Evolutionary conservation across 177 flowering plant species (phyloP).

Genomic region (Vitis hybrid): DNA sequence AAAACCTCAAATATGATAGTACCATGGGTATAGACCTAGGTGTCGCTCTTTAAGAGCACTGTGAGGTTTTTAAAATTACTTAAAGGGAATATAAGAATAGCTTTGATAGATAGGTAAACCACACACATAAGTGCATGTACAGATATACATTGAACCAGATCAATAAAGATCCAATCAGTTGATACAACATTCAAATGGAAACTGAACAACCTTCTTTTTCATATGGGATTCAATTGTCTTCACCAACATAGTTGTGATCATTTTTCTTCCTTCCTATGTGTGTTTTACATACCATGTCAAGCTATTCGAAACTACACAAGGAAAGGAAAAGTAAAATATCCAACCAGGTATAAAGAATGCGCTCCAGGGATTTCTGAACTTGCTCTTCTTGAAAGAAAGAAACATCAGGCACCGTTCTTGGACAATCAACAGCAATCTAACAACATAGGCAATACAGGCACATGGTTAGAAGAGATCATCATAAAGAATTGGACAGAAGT

Average conservation of each 20-base stretch:
- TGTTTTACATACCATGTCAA: background rate
- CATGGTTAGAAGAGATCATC: slow-evolving; percentile 2
- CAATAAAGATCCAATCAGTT: background rate
- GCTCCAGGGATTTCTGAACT: slow-evolving; percentile 97
- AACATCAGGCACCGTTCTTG: slow-evolving; percentile 98
- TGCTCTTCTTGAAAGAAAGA: slow-evolving; percentile 84
- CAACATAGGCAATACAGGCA: slow-evolving; percentile 8
- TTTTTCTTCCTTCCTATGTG: background rate
- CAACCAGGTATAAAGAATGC: slow-evolving; percentile 93
- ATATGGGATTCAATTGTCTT: background rate
- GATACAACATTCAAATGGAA: background rate
- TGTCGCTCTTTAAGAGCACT: background rate
- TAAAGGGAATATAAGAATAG: too few species aligned
- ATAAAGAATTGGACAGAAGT: slow-evolving; percentile 1
- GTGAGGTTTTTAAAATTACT: too few species aligned
- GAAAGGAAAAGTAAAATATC: slow-evolving; percentile 2
- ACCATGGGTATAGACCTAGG: background rate
- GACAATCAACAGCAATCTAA: slow-evolving; percentile 97
- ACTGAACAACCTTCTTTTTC: background rate
- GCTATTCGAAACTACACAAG: background rate
- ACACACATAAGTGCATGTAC: background rate
- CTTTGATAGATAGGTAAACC: too few species aligned
- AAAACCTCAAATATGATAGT: background rate
- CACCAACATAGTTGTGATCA: background rate
- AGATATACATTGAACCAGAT: background rate